Conservation (phyloP, 108 stramenopile genomes). For the Schizochytrium sp. region DNA sequence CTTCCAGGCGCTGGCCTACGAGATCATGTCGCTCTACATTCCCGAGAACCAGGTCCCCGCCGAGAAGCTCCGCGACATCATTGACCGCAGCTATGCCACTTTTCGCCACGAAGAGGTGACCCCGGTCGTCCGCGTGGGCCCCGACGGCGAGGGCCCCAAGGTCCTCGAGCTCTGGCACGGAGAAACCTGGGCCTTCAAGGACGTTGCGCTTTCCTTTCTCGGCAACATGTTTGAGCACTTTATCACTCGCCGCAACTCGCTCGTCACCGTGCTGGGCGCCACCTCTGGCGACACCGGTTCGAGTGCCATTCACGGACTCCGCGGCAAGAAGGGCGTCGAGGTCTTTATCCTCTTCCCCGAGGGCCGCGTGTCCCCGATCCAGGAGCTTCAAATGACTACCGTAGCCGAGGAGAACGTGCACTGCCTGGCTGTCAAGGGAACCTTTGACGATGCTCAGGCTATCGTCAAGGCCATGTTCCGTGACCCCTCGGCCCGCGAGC, state of each 20-base stretch:
- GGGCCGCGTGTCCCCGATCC: slow-evolving; percentile 84
- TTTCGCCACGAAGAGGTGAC: slow-evolving; percentile 83
- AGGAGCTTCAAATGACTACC: slow-evolving; percentile 97
- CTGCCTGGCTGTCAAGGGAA: slow-evolving; percentile 79
- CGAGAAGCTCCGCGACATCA: slow-evolving; percentile 68
- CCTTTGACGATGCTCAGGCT: slow-evolving; percentile 96
- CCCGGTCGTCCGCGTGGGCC: slow-evolving; percentile 66
- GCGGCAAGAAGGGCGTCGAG: slow-evolving; percentile 88
- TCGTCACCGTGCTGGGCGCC: slow-evolving; percentile 26
- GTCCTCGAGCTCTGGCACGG: slow-evolving; percentile 91
- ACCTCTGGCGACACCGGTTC: slow-evolving; percentile 84
- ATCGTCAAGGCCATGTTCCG: slow-evolving; percentile 91
- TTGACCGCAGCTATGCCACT: slow-evolving; percentile 69
- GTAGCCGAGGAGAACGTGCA: slow-evolving; percentile 85
- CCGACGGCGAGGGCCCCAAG: background rate
- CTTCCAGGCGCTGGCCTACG: slow-evolving; percentile 70
- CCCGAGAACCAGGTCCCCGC: slow-evolving; percentile 75
- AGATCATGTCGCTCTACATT: slow-evolving; percentile 84
- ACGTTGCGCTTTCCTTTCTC: slow-evolving; percentile 96
- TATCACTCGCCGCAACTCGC: slow-evolving; percentile 42
- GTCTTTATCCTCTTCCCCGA: slow-evolving; percentile 94
- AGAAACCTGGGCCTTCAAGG: slow-evolving; percentile 98
- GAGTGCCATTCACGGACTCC: slow-evolving; percentile 92
- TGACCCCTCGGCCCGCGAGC: slow-evolving; percentile 72
- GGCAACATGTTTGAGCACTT: slow-evolving; percentile 99